Base-by-base conservation (phyloP, 805 yeast genomes). In the Ascoidea rubescens region DNA sequence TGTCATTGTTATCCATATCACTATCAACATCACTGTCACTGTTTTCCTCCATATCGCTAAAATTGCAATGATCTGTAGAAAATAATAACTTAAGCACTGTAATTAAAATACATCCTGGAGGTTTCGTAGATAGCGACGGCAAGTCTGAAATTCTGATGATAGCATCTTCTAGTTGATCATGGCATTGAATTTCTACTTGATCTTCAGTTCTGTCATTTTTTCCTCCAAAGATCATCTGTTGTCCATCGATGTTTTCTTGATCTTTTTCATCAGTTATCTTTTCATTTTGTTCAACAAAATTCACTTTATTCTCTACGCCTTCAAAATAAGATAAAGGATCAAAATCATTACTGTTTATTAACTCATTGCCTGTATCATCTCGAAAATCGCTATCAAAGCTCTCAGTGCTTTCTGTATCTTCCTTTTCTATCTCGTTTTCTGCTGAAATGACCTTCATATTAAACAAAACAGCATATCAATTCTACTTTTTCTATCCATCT, bases 61-160 rank as follows among this genome's bases (percentile, higher is more conserved):
- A 82, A 62, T 84, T 80, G 53, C 72, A 71, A 31, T 75, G 73
- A 28, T 69, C 70, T 21, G 71, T 71, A 0, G 78, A 79, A 4
- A 74, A 62, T 45, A 84, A 62, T 2, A 83, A 65, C 47, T 67
- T 63, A 4, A 85, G 62, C 1, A 82, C 58, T 1, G 73, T 63
- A 2, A 66, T 16, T 0, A 84, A 58, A 0, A 76, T 79, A 1
- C 55, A 60, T 5, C 62, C 62, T 0, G 86, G 78, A 0, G 87
- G 82, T 17, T 64, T 60, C 8, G 57, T 59, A 5, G 66, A 64
- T n/a, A 77, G 56, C 4, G 64, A 58, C 0, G 93, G 91, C 2
- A 84, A 64, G 59, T 85, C 91, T 5, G 82, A 67, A 0, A 74
- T 59, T 53, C 80, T 82, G 1, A 82, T 56, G 0, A 74, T 73